A percentile compares a stretch with the other conserved stretches of the same genome.
phyloP scores from a whole-genome alignment of 2,329 filamentous ascomycete genomes.

The Fusarium austroafricanum region DNA sequence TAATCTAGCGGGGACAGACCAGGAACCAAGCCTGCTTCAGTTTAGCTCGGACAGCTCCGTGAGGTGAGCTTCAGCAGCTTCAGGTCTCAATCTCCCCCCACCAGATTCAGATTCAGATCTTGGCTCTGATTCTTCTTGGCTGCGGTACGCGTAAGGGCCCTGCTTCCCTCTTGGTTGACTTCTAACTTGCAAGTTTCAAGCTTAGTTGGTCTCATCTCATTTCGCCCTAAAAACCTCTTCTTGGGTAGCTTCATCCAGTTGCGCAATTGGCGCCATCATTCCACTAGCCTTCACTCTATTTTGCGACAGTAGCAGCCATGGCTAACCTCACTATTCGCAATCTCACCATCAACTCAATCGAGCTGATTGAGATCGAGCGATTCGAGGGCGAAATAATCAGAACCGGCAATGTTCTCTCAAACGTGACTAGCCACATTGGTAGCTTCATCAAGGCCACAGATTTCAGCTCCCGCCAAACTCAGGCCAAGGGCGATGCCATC shows the following conservation, averaged over 20 bases:
- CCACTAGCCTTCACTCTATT: not conserved
- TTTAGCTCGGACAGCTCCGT: not conserved
- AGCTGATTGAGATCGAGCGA: conserved; percentile 78
- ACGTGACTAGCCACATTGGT: conserved; percentile 57
- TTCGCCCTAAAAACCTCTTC: not conserved
- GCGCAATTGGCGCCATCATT: conserved; percentile 12
- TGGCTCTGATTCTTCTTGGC: conserved; percentile 1
- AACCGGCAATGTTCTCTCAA: conserved; percentile 57
- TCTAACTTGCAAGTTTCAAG: not conserved
- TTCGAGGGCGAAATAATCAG: conserved; percentile 67
- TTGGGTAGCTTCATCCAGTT: not conserved
- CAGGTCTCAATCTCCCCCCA: not conserved
- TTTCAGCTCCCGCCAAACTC: conserved; percentile 46
- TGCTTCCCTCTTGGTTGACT: not conserved
- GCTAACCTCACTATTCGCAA: conserved; percentile 80
- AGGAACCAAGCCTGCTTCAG: conserved; percentile 1
- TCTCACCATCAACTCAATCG: conserved; percentile 77
- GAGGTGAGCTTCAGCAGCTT: not conserved
- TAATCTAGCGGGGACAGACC: not conserved
- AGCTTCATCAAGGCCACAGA: conserved; percentile 59
- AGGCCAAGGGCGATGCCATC: conserved; percentile 69
- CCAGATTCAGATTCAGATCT: not conserved
- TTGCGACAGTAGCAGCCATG: conserved; percentile 52
- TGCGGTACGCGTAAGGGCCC: not conserved
- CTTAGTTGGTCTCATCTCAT: not conserved